Conservation (phyloP, 257 asterid genomes). For the Forsythia suspensa region DNA sequence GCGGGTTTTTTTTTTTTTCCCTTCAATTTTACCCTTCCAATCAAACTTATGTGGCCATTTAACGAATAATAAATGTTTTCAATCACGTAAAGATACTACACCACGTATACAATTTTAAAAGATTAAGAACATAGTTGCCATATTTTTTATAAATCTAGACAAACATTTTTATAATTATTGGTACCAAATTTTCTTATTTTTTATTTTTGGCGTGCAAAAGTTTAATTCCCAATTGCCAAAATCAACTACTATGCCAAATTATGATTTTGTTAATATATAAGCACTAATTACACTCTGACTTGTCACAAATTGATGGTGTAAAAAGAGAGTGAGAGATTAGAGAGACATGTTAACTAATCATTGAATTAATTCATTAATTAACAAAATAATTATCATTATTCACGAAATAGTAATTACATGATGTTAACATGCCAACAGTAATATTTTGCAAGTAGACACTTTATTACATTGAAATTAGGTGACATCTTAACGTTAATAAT, state of each 20-base stretch:
- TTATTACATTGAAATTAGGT: neutral
- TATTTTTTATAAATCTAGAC: too few species aligned
- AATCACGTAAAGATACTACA: too few species aligned
- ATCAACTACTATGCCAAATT: neutral
- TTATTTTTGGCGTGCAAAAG: neutral
- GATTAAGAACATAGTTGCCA: too few species aligned
- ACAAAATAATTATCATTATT: neutral
- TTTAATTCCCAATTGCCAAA: neutral
- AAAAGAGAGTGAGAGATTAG: neutral
- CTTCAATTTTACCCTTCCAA: too few species aligned
- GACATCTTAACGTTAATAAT: neutral
- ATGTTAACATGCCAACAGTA: constrained; percentile 8
- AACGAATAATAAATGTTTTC: too few species aligned
- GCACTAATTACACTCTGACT: neutral
- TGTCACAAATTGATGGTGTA: neutral
- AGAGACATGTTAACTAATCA: neutral
- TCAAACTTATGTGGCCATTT: too few species aligned
- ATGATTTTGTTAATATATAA: neutral
- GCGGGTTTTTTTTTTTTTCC: too few species aligned
- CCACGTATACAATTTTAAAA: too few species aligned
- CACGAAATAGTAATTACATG: neutral
- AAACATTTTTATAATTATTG: neutral
- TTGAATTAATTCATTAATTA: neutral
- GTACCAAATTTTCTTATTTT: neutral
- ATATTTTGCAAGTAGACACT: neutral